Base-by-base conservation (phyloP, 31 red algal genomes). In the Asparagopsis taxiformis region DNA sequence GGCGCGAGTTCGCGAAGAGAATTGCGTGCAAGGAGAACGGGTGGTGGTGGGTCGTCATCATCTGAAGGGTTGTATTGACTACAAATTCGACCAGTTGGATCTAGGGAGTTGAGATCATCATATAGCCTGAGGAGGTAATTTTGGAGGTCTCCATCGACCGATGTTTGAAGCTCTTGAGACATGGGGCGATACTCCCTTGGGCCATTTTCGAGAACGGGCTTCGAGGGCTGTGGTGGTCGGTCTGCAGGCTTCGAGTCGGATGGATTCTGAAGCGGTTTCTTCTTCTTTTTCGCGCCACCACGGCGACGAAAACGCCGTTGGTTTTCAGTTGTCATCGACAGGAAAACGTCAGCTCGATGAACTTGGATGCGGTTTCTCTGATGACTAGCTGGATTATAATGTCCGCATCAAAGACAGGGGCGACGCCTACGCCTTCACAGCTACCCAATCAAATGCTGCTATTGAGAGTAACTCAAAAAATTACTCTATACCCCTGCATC, bases 231-330 rank as follows among this genome's bases (percentile, higher is more conserved):
- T 49, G 22, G 64, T 3, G 34, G 64, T 23, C 7, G 64, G 3
- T 20, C 38, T n/a, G 37, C 11, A 19, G 33, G 5, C 9, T 15
- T 68, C 8, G 64, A 22, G 36, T 0, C 64, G 20, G 32, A 13
- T 4, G 38, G 7, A 51, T 20, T 9, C 34, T 19, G 3, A 31
- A 23, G 64, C n/a, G 3, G 25, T 16, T 70, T 81, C 31, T 81
- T 81, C 52, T 81, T 81, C 64, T 81, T 81, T 23, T 81, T 81
- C 0, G 77, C 62, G 16, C 77, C 77, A 13, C 77, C 77, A 2
- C 77, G 62, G 38, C 60, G 50, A 1, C 77, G 77, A 62, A 81
- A 81, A 9, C 77, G 62, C 44, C 56, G 61, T 11, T 60, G 62
- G 16, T 41, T 28, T 54, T 55, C 58, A 13, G 24, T 2, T 21